Conservation (phyloP, 768 basidiomycete species). For the Trametes cingulata region DNA sequence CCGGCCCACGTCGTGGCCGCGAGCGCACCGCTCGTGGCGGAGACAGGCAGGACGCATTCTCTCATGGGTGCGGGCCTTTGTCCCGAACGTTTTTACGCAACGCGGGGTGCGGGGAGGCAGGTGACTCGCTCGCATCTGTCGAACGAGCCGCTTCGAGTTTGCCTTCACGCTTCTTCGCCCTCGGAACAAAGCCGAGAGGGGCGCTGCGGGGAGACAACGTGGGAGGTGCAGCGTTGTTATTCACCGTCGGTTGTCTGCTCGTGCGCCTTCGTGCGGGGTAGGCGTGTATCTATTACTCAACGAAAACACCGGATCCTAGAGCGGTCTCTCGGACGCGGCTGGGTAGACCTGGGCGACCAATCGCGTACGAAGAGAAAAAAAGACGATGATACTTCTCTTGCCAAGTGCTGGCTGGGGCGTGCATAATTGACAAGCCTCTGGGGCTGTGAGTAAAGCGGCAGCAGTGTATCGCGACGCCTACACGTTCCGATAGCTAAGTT, state of each 20-base stretch:
- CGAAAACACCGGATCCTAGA: neutral
- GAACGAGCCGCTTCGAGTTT: slow-evolving; percentile 5
- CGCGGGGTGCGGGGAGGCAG: neutral
- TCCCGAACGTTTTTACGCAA: slow-evolving; percentile 13
- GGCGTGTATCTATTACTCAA: slow-evolving; percentile 8
- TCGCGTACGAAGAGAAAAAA: too few relatives aligned
- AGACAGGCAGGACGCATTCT: slow-evolving; percentile 2
- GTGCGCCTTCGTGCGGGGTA: slow-evolving; percentile 6
- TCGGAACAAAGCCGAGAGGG: slow-evolving; percentile 1
- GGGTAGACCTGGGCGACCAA: too few relatives aligned
- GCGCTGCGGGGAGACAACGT: slow-evolving; percentile 3
- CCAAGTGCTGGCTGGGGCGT: too few relatives aligned
- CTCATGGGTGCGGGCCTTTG: slow-evolving; percentile 10
- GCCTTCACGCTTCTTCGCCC: neutral
- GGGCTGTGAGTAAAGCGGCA: neutral
- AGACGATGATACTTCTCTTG: too few relatives aligned
- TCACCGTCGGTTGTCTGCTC: slow-evolving; percentile 6
- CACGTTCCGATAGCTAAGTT: too few relatives aligned
- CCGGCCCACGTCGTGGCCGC: neutral
- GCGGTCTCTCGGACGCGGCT: neutral
- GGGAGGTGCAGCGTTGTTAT: slow-evolving; percentile 6
- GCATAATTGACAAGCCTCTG: neutral
- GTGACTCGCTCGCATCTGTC: slow-evolving; percentile 1
- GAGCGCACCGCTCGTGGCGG: neutral
- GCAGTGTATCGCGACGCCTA: too few relatives aligned